phyloP scores from a whole-genome alignment of 306 rosid species.

The Pueraria montana region DNA sequence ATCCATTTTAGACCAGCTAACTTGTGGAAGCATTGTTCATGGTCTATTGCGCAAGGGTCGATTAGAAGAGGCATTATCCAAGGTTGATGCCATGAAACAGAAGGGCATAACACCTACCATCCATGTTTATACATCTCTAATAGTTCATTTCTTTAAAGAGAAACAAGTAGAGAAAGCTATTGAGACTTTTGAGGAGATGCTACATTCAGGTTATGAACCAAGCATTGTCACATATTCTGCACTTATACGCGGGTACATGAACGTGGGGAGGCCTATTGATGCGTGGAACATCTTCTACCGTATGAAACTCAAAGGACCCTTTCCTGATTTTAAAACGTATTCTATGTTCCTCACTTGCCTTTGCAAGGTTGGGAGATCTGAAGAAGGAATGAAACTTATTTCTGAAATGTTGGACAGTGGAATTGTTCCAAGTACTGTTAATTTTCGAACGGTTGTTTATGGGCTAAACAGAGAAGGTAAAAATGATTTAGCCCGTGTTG shows the following conservation, averaged over 20 bases:
- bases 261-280: conserved; percentile 64
- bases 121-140: conserved; percentile 84
- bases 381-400: conserved; percentile 75
- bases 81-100: conserved; percentile 73
- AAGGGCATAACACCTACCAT: conserved; percentile 67
- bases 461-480: conserved; percentile 92
- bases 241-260: conserved; percentile 79
- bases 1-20: conserved; percentile 59
- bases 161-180: conserved; percentile 68
- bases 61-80: conserved; percentile 74
- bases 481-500: conserved; percentile 66
- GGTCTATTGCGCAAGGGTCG: conserved; percentile 71
- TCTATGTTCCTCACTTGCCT: conserved; percentile 81
- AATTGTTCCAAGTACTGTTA: conserved; percentile 83
- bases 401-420: conserved; percentile 74
- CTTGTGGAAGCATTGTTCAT: conserved; percentile 88
- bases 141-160: conserved; percentile 76
- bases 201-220: conserved; percentile 72
- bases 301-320: conserved; percentile 81
- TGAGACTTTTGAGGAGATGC: conserved; percentile 69
- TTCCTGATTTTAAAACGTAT: conserved; percentile 80
- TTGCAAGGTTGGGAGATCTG: conserved; percentile 77
- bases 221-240: conserved; percentile 76
- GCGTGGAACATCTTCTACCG: conserved; percentile 76
- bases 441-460: conserved; percentile 74